Base-by-base conservation (phyloP, 805 yeast species). In the Yarrowia deformans region DNA sequence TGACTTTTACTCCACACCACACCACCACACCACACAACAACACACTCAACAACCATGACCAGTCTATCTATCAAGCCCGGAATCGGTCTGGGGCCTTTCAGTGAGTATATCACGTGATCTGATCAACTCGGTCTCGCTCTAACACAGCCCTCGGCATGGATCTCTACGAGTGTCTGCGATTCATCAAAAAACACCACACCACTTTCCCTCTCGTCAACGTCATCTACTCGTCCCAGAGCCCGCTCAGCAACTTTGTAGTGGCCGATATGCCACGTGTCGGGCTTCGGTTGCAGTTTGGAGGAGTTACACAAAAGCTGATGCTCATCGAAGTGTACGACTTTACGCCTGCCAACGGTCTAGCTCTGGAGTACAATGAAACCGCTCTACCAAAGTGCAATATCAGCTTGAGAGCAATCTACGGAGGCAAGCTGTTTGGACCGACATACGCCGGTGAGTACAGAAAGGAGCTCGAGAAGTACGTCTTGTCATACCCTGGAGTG, bases 191-290 rank as follows among this genome's bases (percentile, higher is more conserved):
- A 32, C 66, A 60, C 52, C 50, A 60, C 19, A 60, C 66, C n/a
- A 34, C 66, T 18, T 60, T 60, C 10, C 66, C 66, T 4, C 50
- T 43, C 0, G 66, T 60, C 40, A 60, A 60, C 37, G 66, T 60
- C 66, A 60, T 60, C 52, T 60, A 60, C 34, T 60, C 66, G 66
- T n/a, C 50, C 4, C 66, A 60, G n/a, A 60, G 35, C 19, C 66
- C 66, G 9, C 52, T 60, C 9, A 40, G 12, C 29, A 60, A 60
- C 42, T 60, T 43, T 42, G 35, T 60, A 6, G 52, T 60, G 4
- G 50, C 34, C 9, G 50, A 43, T 19, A 34, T 60, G 52, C 34
- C 50, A 19, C 50, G 66, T 34, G 66, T 45, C 32, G 66, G 66
- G 5, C 13, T 60, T 18, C 32, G 52, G 5, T 9, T 60, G n/a